Evolutionary conservation across 169 alveolate species (phyloP), one percentile per base, ranked within the genome.

Genomic region (Eimeria praecox): DNA sequence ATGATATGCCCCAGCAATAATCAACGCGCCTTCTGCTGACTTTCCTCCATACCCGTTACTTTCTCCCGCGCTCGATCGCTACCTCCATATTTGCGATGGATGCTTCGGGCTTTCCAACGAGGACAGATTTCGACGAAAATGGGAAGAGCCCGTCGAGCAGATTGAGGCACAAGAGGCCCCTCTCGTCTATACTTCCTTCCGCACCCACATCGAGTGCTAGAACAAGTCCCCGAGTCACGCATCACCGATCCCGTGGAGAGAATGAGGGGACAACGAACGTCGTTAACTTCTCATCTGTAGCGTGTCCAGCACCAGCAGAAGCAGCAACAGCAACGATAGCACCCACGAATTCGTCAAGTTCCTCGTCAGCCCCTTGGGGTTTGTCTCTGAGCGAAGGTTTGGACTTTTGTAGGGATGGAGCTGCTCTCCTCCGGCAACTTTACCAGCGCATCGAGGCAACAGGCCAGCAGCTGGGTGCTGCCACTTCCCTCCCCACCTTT

Each of bases 401-500:
- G 40, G 88, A 78, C 62, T 78, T 78, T 22, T 78, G 88, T 12
- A 42, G 88, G 44, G 88, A 78, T 78, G 88, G 64, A 5, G 88
- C 14, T n/a, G 88, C 88, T 42, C 88, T 78, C 24, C 88, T 78
- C 44, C 64, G 62, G 64, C 88, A 78, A 64, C 35, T 78, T 0
- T 9, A 42, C 24, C 88, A 78, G 62, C 88, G 88, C n/a, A 44
- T 78, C 14, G 66, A 78, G 0, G 62, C 56, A 33, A 78, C 59
- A 9, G 59, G 88, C n/a, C 88, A 78, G 88, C 88, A 78, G 88
- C 88, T 78, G 40, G 88, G 40, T 44, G 64, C 59, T 46, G 88
- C 88, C 3, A 38, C 88, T 78, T 16, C 64, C 22, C 27, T 69
- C 49, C 44, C 64, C 8, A 5, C 64, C 62, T 4, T 22, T 0